phyloP scores from a whole-genome alignment of 305 asterid species.

The Fraxinus baroniana region DNA sequence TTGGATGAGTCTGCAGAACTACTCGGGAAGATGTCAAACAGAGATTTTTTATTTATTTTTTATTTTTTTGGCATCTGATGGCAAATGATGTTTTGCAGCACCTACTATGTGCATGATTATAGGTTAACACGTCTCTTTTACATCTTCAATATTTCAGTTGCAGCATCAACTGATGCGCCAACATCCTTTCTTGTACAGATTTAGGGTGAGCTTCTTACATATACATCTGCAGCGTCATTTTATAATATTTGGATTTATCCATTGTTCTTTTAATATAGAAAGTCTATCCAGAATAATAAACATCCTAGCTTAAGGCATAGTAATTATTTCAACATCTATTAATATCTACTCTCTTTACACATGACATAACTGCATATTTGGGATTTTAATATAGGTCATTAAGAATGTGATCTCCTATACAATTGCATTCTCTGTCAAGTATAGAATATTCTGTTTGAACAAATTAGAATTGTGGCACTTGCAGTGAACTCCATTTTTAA shows the following conservation, averaged over 20 bases:
- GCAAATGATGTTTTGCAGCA: not conserved
- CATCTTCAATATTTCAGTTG: not conserved
- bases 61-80: not conserved
- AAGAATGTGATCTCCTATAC: not conserved
- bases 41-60: not conserved
- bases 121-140: constrained; percentile 9
- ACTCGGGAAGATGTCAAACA: not conserved
- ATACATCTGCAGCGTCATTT: not conserved
- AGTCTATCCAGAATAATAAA: not conserved
- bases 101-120: not conserved
- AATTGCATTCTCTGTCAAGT: not conserved
- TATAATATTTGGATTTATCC: not conserved
- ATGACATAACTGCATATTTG: not conserved
- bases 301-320: not conserved
- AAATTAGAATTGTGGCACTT: not conserved
- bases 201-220: not conserved
- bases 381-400: not conserved
- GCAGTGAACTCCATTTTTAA: not conserved
- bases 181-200: constrained; percentile 36
- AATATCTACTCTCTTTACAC: not conserved
- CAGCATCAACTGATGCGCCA: constrained; percentile 18
- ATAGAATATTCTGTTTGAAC: not conserved
- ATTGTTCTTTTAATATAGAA: not conserved
- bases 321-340: not conserved
- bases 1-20: not conserved